phyloP scores from a whole-genome alignment of 169 alveolate genomes.

The Condylostoma magnum region DNA sequence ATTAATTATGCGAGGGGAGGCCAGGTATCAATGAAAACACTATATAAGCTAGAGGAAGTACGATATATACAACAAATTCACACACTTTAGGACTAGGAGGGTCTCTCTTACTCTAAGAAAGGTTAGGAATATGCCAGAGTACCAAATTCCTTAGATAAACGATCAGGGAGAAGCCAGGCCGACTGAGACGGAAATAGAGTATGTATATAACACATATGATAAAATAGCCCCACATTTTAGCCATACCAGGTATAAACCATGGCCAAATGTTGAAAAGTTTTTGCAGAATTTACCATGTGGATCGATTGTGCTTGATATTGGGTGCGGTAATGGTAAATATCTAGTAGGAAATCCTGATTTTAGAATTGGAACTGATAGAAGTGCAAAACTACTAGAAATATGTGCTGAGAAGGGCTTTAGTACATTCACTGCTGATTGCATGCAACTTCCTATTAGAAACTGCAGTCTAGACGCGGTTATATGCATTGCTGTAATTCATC shows the following conservation, averaged over 20 bases:
- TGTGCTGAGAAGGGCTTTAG: conserved; percentile 61
- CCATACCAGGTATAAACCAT: conserved; percentile 92
- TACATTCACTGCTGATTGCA: conserved; percentile 65
- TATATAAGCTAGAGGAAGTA: conserved; percentile 58
- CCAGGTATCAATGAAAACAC: conserved; percentile 64
- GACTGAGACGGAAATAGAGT: conserved; percentile 78
- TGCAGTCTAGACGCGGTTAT: conserved; percentile 88
- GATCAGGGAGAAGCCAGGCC: too few relatives aligned
- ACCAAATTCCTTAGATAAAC: conserved; percentile 49
- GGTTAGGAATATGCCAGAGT: conserved; percentile 37
- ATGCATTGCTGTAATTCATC: conserved; percentile 95
- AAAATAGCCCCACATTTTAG: conserved; percentile 85
- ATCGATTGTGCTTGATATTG: conserved; percentile 92
- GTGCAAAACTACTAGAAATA: conserved; percentile 73
- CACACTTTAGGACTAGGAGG: conserved; percentile 60
- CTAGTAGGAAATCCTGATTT: conserved; percentile 64
- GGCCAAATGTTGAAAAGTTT: conserved; percentile 92
- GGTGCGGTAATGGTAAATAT: conserved; percentile 98
- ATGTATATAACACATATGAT: conserved; percentile 85
- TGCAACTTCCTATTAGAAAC: conserved; percentile 60
- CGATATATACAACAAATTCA: conserved; percentile 18
- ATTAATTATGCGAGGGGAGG: conserved; percentile 60
- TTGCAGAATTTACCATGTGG: conserved; percentile 82
- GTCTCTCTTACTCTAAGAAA: conserved; percentile 67
- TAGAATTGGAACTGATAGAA: conserved; percentile 90